These are phyloP conservation scores for Symmetrospora coprosmae DNA, from an alignment of 768 basidiomycete genomes.

Conservation along the genomic window DNA sequence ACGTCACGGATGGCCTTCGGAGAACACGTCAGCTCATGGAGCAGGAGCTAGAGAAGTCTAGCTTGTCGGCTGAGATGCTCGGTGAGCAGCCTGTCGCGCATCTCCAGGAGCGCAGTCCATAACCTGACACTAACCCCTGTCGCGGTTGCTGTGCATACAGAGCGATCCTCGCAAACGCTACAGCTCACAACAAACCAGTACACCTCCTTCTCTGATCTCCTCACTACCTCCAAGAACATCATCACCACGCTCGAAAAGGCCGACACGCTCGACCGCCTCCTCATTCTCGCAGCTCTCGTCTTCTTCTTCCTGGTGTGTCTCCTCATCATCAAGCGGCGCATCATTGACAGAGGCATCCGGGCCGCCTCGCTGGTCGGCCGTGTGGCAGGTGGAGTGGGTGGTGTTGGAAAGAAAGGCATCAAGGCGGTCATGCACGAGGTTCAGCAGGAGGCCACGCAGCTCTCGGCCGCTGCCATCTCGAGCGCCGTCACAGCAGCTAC, in stretches of 20 bases:
- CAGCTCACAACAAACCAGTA: slow-evolving; percentile 60
- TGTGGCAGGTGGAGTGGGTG: neutral
- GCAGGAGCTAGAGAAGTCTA: slow-evolving; percentile 75
- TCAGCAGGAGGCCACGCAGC: too few relatives aligned
- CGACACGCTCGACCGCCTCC: slow-evolving; percentile 78
- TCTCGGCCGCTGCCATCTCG: too few relatives aligned
- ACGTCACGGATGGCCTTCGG: slow-evolving; percentile 75
- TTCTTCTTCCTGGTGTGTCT: slow-evolving; percentile 74
- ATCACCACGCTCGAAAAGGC: slow-evolving; percentile 76
- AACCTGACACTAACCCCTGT: neutral
- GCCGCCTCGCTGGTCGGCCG: slow-evolving; percentile 39
- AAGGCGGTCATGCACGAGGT: too few relatives aligned
- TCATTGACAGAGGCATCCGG: slow-evolving; percentile 62
- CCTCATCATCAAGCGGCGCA: slow-evolving; percentile 74
- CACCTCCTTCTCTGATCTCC: slow-evolving; percentile 54
- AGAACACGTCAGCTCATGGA: slow-evolving; percentile 78
- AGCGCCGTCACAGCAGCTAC: too few relatives aligned
- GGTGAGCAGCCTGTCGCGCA: slow-evolving; percentile 46
- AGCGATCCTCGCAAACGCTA: slow-evolving; percentile 64
- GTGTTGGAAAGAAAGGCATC: too few relatives aligned
- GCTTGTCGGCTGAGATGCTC: slow-evolving; percentile 69
- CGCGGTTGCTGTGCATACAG: slow-evolving; percentile 39
- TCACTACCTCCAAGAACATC: slow-evolving; percentile 67
- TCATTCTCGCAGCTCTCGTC: slow-evolving; percentile 61
- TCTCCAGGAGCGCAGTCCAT: neutral